phyloP scores from a whole-genome alignment of 768 basidiomycete genomes.

The Pisolithus orientalis region DNA sequence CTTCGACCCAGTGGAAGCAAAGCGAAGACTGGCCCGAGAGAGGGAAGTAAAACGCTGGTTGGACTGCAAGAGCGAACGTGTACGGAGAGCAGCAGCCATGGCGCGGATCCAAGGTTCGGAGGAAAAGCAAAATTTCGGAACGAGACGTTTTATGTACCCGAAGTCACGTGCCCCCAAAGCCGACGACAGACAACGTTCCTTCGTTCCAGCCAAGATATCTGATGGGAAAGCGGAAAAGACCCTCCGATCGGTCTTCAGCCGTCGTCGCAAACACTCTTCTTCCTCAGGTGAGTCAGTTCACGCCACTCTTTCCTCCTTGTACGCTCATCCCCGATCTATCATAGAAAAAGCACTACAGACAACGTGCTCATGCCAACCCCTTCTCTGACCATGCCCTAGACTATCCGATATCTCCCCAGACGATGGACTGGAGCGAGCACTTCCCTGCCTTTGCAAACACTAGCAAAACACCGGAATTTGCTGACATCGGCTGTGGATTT shows the following conservation, averaged over 20 bases:
- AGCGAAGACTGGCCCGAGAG: conserved; percentile 47
- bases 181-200: not conserved
- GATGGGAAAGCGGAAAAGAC: conserved; percentile 26
- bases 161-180: not conserved
- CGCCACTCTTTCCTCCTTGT: not conserved
- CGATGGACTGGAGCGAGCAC: conserved; percentile 77
- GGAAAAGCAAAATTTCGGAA: conserved; percentile 11
- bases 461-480: conserved; percentile 80
- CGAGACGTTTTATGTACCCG: conserved; percentile 9
- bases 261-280: conserved; percentile 23
- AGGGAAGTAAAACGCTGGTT: conserved; percentile 45
- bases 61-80: conserved; percentile 15
- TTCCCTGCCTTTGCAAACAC: conserved; percentile 64
- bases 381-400: conserved; percentile 85
- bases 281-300: conserved; percentile 39
- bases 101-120: conserved; percentile 5
- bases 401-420: conserved; percentile 72
- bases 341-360: conserved; percentile 80
- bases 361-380: conserved; percentile 80
- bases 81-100: conserved; percentile 41
- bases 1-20: conserved; percentile 61
- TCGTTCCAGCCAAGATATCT: not conserved
- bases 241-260: not conserved
- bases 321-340: not conserved
- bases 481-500: conserved; percentile 97